These are phyloP conservation scores for Uncinocarpus reesii DNA, from an alignment of 2,329 filamentous ascomycete genomes.

Conservation along the genomic window DNA sequence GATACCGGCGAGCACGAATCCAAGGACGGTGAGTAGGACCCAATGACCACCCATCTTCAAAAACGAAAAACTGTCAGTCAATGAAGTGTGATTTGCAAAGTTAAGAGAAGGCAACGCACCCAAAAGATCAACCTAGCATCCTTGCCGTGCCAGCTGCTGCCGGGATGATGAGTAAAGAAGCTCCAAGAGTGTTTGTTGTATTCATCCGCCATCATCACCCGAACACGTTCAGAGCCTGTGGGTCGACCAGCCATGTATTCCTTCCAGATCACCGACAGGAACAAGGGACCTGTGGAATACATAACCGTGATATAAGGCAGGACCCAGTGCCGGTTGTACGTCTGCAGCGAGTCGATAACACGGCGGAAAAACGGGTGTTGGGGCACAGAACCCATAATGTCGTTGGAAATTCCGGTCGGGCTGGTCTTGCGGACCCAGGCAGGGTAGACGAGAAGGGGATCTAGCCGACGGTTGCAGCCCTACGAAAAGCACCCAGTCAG, in stretches of 20 bases:
- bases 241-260: slow-evolving; percentile 51
- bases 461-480: slow-evolving; percentile 59
- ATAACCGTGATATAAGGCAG: slow-evolving; percentile 68
- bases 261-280: slow-evolving; percentile 65
- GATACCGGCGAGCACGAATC: slow-evolving; percentile 41
- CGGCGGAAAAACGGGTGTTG: slow-evolving; percentile 64
- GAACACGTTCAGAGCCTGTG: slow-evolving; percentile 44
- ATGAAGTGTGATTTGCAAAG: background rate
- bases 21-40: slow-evolving; percentile 44
- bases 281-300: slow-evolving; percentile 66
- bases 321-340: slow-evolving; percentile 59
- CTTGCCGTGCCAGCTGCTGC: slow-evolving; percentile 56
- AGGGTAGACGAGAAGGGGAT: slow-evolving; percentile 57
- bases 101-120: slow-evolving; percentile 32
- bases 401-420: slow-evolving; percentile 71
- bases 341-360: slow-evolving; percentile 56
- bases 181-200: slow-evolving; percentile 60
- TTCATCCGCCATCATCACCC: slow-evolving; percentile 59
- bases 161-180: slow-evolving; percentile 58
- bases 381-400: slow-evolving; percentile 64
- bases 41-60: slow-evolving; percentile 47
- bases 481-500: slow-evolving; percentile 22
- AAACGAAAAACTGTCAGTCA: slow-evolving; percentile 1
- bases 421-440: slow-evolving; percentile 61
- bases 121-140: slow-evolving; percentile 57